phyloP scores from a whole-genome alignment of 345 rosid species.

The Melastoma malabathricum region DNA sequence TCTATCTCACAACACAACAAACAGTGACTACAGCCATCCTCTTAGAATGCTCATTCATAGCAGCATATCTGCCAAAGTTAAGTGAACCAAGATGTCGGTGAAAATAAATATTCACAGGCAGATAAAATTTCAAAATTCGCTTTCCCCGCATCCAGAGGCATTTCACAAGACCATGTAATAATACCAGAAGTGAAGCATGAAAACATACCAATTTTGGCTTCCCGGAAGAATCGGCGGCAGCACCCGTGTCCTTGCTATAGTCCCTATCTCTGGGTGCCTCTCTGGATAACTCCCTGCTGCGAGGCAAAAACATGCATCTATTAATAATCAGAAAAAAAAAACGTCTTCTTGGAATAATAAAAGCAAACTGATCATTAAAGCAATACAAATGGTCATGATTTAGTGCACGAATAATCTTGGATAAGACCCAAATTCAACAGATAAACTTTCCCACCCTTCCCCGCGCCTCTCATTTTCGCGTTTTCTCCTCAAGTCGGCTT shows the following conservation, averaged over 20 bases:
- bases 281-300: conserved; percentile 65
- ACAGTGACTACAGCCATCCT: too few relatives aligned
- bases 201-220: conserved; percentile 48
- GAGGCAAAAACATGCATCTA: neutral
- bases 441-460: conserved; percentile 39
- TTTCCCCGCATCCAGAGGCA: too few relatives aligned
- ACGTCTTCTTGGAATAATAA: too few relatives aligned
- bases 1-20: too few relatives aligned
- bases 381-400: too few relatives aligned
- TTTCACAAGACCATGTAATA: neutral
- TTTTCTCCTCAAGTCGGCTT: conserved; percentile 76
- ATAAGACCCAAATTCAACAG: neutral
- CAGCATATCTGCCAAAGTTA: too few relatives aligned
- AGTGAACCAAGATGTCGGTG: too few relatives aligned
- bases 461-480: conserved; percentile 68
- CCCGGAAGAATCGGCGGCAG: conserved; percentile 23
- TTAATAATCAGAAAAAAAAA: neutral
- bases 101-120: too few relatives aligned
- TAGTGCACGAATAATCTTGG: too few relatives aligned
- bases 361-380: too few relatives aligned
- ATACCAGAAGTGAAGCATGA: conserved; percentile 8
- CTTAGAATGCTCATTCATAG: too few relatives aligned
- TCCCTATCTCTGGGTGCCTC: conserved; percentile 65
- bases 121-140: too few relatives aligned
- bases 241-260: conserved; percentile 50